Conservation (phyloP, 352 stramenopile genomes). For the Phytophthora cryptogea region DNA sequence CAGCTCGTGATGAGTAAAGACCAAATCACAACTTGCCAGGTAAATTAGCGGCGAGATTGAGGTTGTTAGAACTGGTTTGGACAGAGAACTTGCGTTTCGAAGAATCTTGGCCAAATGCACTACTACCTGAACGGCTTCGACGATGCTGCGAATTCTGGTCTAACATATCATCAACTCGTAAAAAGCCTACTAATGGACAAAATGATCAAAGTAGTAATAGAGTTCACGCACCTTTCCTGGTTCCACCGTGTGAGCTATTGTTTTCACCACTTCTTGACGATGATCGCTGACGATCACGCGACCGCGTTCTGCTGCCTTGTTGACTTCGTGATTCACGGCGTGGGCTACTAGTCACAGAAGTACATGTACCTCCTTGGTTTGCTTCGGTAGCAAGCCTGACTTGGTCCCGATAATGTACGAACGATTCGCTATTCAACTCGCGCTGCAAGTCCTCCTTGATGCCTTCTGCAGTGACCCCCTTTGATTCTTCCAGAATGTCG, state of each 20-base stretch:
- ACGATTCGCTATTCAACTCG: slow-evolving; percentile 49
- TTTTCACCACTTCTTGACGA: slow-evolving; percentile 12
- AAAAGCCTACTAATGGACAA: background rate
- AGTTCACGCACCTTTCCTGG: slow-evolving; percentile 12
- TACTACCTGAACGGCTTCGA: slow-evolving; percentile 18
- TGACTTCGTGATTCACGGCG: slow-evolving; percentile 8
- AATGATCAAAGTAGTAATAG: background rate
- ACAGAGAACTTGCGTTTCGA: slow-evolving; percentile 27
- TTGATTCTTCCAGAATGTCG: slow-evolving; percentile 63
- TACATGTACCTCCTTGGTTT: slow-evolving; percentile 5
- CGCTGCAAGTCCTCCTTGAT: slow-evolving; percentile 53
- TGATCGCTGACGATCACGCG: slow-evolving; percentile 19
- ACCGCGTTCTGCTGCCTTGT: slow-evolving; percentile 3
- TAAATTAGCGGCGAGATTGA: slow-evolving; percentile 11
- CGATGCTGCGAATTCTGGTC: slow-evolving; percentile 10
- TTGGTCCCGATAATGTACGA: slow-evolving; percentile 46
- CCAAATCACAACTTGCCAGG: slow-evolving; percentile 10
- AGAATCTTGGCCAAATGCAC: slow-evolving; percentile 8
- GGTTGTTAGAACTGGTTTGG: slow-evolving; percentile 14
- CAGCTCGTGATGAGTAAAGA: background rate
- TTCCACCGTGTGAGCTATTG: background rate
- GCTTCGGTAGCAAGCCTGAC: slow-evolving; percentile 32
- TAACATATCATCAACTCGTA: slow-evolving; percentile 3
- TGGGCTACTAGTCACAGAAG: background rate
- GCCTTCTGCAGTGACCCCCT: slow-evolving; percentile 44